Conservation (phyloP, 164 flowering plant genomes). For the Magnolia sinica region DNA sequence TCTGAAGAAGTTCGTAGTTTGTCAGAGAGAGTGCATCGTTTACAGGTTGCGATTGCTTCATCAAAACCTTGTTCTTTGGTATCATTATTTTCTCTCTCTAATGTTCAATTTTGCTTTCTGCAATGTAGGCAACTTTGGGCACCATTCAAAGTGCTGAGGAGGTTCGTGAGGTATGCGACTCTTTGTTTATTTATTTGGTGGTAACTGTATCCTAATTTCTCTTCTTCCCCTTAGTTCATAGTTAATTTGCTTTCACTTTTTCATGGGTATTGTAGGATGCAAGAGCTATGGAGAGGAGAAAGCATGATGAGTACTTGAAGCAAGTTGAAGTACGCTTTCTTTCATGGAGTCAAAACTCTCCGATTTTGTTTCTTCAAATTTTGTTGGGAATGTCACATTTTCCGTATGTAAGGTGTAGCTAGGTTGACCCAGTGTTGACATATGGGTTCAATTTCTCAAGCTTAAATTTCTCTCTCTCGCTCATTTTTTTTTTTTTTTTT, state of each 20-base stretch:
- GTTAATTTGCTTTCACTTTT: constrained; percentile 2
- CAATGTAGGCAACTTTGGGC: constrained; percentile 71
- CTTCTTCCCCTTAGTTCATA: neutral
- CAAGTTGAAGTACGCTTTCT: constrained; percentile 54
- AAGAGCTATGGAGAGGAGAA: constrained; percentile 60
- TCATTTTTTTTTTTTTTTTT: no score
- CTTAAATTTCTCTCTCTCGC: no score
- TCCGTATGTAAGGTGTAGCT: no score
- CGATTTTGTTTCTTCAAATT: no score
- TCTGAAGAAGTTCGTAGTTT: constrained; percentile 73
- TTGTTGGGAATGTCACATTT: no score
- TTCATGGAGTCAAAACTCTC: no score
- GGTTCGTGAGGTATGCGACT: constrained; percentile 67
- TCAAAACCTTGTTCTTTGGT: neutral
- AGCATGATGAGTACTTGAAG: constrained; percentile 59
- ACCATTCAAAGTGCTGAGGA: constrained; percentile 76
- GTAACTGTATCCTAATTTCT: neutral
- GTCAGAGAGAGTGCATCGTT: constrained; percentile 71
- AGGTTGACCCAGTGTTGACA: no score
- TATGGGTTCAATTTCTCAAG: no score
- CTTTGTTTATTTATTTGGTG: neutral
- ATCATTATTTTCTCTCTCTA: neutral
- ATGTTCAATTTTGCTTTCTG: neutral
- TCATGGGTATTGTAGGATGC: constrained; percentile 49
- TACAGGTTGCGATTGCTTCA: constrained; percentile 52